phyloP scores from a whole-genome alignment of 2,329 filamentous ascomycete species.

The Bertia moriformis region DNA sequence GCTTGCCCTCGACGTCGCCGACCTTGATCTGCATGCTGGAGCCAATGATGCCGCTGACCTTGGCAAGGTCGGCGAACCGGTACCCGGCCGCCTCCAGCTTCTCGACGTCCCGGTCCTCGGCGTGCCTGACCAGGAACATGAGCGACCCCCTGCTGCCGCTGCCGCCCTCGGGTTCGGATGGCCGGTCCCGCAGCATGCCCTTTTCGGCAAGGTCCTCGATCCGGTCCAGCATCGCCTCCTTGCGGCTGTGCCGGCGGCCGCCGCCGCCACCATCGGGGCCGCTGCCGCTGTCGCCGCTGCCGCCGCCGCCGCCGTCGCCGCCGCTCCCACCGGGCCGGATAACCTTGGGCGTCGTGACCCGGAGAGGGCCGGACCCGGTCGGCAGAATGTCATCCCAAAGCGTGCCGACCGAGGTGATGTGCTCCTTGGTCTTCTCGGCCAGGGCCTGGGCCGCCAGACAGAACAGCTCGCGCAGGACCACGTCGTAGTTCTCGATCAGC shows the following conservation, averaged over 20 bases:
- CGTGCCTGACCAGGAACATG: conserved; percentile 61
- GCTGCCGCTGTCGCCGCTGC: conserved; percentile 2
- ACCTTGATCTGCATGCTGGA: conserved; percentile 61
- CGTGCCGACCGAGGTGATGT: conserved; percentile 48
- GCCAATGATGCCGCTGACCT: conserved; percentile 56
- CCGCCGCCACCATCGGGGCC: conserved; percentile 4
- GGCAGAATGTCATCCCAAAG: conserved; percentile 65
- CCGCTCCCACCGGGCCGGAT: conserved; percentile 6
- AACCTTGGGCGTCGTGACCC: conserved; percentile 9
- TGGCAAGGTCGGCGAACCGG: conserved; percentile 58
- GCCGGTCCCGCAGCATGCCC: conserved; percentile 11
- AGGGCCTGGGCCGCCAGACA: conserved; percentile 66
- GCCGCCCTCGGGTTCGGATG: conserved; percentile 15
- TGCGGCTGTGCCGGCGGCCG: conserved; percentile 12
- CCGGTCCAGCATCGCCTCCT: too few relatives aligned
- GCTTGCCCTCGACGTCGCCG: conserved; percentile 40
- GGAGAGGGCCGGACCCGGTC: too few relatives aligned
- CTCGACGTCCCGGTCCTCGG: conserved; percentile 42
- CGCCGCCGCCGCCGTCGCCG: conserved; percentile 2
- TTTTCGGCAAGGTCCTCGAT: conserved; percentile 26
- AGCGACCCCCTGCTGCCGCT: conserved; percentile 59
- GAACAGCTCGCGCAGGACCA: conserved; percentile 70
- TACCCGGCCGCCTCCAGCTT: conserved; percentile 59
- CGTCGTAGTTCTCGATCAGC: conserved; percentile 54
- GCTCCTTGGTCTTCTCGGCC: conserved; percentile 48